phyloP scores from a whole-genome alignment of 2,329 filamentous ascomycete genomes.

The Xylaria sp. region DNA sequence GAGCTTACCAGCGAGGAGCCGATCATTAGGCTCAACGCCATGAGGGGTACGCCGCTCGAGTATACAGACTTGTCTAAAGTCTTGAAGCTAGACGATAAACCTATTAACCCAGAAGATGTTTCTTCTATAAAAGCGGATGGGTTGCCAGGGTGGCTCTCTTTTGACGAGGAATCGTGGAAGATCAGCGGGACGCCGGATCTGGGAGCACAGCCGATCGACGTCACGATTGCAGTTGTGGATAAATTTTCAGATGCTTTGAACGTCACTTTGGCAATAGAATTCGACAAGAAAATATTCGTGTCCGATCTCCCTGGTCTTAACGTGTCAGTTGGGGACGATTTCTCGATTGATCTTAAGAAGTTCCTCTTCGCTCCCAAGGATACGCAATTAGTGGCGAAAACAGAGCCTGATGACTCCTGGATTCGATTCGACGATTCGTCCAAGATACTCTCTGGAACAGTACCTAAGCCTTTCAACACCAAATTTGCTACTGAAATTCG shows the following conservation, averaged over 20 bases:
- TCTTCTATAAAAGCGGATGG: constrained; percentile 59
- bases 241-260: constrained; percentile 68
- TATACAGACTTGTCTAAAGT: constrained; percentile 62
- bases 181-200: constrained; percentile 72
- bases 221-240: constrained; percentile 70
- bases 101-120: constrained; percentile 61
- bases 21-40: constrained; percentile 66
- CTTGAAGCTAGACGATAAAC: constrained; percentile 68
- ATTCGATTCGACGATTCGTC: constrained; percentile 46
- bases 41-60: constrained; percentile 59
- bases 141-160: constrained; percentile 74
- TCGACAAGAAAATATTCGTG: constrained; percentile 43
- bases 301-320: constrained; percentile 46
- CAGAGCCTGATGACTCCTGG: constrained; percentile 46
- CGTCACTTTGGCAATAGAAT: constrained; percentile 58
- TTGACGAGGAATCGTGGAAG: constrained; percentile 70
- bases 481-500: constrained; percentile 30
- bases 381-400: constrained; percentile 41
- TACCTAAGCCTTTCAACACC: constrained; percentile 33
- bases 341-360: constrained; percentile 48
- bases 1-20: constrained; percentile 72
- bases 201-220: constrained; percentile 67
- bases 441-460: constrained; percentile 43
- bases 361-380: constrained; percentile 45
- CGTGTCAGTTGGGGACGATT: constrained; percentile 43